Percentiles rank a stretch among this genome's conserved stretches.
Conservation (phyloP, 2,329 filamentous ascomycete genomes). For the Colletotrichum gigasporum region DNA sequence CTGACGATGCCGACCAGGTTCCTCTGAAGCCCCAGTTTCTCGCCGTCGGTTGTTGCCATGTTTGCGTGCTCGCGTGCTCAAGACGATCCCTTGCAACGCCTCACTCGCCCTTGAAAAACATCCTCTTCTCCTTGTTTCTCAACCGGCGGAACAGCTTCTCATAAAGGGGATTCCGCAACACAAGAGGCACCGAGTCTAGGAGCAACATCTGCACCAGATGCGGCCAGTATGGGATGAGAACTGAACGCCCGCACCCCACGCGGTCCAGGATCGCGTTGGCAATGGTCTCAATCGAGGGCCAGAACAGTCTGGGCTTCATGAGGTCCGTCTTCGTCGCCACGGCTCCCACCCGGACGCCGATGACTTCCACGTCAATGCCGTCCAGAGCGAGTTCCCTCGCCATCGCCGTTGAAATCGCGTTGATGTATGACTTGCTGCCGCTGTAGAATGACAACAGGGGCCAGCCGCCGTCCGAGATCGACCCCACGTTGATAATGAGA, state of each 20-base stretch:
- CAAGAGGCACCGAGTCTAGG: constrained; percentile 11
- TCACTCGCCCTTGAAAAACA: constrained; percentile 14
- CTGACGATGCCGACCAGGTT: not conserved
- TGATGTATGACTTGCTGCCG: constrained; percentile 24
- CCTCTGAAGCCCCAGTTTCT: too few relatives aligned
- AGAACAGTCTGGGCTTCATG: constrained; percentile 14
- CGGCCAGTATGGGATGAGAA: constrained; percentile 23
- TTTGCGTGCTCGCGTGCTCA: too few relatives aligned
- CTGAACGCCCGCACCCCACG: constrained; percentile 18
- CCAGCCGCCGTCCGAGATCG: constrained; percentile 17
- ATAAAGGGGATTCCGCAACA: not conserved
- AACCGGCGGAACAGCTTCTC: not conserved
- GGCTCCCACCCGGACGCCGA: constrained; percentile 16
- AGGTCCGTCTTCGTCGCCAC: constrained; percentile 18
- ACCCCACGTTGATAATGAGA: constrained; percentile 29
- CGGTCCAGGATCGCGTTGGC: constrained; percentile 24
- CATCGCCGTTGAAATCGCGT: constrained; percentile 13
- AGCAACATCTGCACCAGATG: constrained; percentile 8
- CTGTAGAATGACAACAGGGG: constrained; percentile 24
- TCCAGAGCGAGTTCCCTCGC: constrained; percentile 13
- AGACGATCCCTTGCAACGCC: not conserved
- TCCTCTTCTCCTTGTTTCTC: constrained; percentile 10
- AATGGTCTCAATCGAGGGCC: constrained; percentile 15
- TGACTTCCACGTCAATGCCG: constrained; percentile 23
- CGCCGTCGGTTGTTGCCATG: too few relatives aligned